Evolutionary conservation across 768 basidiomycete genomes (phyloP), one percentile per base, ranked within the genome.

Genomic region (Macrolepiota dolichaula): DNA sequence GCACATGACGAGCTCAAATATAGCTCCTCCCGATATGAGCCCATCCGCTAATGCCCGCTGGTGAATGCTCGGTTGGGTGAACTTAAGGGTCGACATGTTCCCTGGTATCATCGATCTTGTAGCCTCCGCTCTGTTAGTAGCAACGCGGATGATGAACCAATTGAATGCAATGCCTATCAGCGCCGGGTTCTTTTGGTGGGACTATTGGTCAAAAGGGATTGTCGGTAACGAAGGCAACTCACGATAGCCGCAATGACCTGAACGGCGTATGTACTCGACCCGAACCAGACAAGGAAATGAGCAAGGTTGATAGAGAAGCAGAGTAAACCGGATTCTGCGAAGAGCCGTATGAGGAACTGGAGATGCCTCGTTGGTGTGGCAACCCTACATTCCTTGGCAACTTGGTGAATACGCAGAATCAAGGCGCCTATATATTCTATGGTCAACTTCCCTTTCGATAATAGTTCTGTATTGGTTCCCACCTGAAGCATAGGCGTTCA

Each of bases 121-220:
- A 4, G 11, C 15, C 29, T 40, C 54, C 24, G 22, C 54, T 44
- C 15, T 40, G 17, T 55, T 55, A 13, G 12, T 24, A 36, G 57
- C 57, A 24, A 38, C 46, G 4, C 57, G 47, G n/a, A 57, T 57
- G 6, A 57, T 44, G 32, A 57, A 50, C 47, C 47, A 50, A 24
- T 57, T 49, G 32, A 57, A 57, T 7, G 57, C 57, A 22, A 57
- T 37, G 35, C 57, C 57, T 36, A 57, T 24, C 12, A 57, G 17
- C 2, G 57, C 47, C 5, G 49, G 47, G 36, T 57, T 57, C 57
- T 57, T 15, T 19, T 17, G 22, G 42, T 19, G 12, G 19, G 27
- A 15, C 13, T 9, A 37, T 10, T 5, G 13, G 24, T 54, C n/a
- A 3, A 12, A 12, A 40, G 4, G 35, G 12, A 24, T 13, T 9